Conservation (phyloP, 176 grass and related monocot species). For the Juncus effusus region DNA sequence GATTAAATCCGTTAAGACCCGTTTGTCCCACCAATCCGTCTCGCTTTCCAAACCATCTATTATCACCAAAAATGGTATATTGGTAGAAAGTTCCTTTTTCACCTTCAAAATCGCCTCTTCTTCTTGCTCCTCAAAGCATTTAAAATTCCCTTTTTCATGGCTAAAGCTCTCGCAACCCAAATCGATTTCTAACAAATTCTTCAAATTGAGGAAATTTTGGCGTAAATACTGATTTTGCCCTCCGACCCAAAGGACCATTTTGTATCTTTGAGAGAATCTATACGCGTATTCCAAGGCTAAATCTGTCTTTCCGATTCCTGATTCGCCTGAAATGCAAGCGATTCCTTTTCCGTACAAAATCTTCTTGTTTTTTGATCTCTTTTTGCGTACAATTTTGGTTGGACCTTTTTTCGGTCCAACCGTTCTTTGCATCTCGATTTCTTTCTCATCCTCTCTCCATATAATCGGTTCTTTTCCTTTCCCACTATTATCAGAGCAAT, state of each 20-base stretch:
- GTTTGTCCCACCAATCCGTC: conserved; percentile 95
- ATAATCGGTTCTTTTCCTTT: conserved; percentile 83
- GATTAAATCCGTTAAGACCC: conserved; percentile 65
- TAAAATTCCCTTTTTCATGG: conserved; percentile 72
- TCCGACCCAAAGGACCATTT: conserved; percentile 92
- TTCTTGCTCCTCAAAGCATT: conserved; percentile 95
- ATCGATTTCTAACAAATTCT: conserved; percentile 65
- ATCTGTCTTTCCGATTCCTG: conserved; percentile 96
- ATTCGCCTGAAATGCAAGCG: conserved; percentile 89
- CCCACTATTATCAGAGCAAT: conserved; percentile 42
- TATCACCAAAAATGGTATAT: conserved; percentile 88
- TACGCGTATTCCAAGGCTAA: conserved; percentile 92
- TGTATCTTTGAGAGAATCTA: conserved; percentile 83
- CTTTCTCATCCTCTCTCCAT: conserved; percentile 93
- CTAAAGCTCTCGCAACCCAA: conserved; percentile 46
- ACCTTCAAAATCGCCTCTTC: conserved; percentile 78
- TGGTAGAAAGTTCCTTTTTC: conserved; percentile 69
- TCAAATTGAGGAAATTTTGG: conserved; percentile 80
- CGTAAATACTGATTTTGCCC: conserved; percentile 80
- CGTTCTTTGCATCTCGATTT: conserved; percentile 91
- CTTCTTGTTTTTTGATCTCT: conserved; percentile 50
- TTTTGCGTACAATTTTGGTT: conserved; percentile 44
- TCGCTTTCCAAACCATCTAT: conserved; percentile 96
- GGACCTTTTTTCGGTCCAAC: conserved; percentile 57
- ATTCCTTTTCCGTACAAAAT: conserved; percentile 97